These are phyloP conservation scores for Pseudocercospora fuligena DNA, from an alignment of 2,329 filamentous ascomycete species.

Conservation along the genomic window DNA sequence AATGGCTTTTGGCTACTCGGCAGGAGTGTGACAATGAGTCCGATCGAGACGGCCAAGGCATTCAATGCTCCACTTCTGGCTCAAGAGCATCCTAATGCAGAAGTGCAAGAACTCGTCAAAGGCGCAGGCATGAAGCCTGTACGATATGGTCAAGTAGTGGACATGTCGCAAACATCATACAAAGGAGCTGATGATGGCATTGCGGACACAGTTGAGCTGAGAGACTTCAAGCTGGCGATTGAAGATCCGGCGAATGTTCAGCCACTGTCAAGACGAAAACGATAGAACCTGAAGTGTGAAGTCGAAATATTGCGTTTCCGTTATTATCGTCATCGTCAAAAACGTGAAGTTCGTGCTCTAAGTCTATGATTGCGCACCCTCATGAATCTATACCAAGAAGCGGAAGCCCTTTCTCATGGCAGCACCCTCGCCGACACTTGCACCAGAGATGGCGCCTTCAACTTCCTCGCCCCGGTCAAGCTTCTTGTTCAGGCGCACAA, in stretches of 20 bases:
- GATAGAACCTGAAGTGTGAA: neutral
- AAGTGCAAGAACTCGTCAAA: constrained; percentile 22
- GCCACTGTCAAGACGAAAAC: constrained; percentile 7
- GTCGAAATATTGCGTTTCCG: neutral
- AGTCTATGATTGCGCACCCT: neutral
- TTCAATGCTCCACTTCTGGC: constrained; percentile 27
- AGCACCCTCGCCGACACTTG: constrained; percentile 55
- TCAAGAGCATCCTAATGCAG: constrained; percentile 23
- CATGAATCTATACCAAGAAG: constrained; percentile 53
- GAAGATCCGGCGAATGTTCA: constrained; percentile 27
- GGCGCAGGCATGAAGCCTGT: constrained; percentile 24
- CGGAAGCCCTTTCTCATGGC: constrained; percentile 66
- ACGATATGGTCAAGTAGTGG: constrained; percentile 21
- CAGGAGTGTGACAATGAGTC: constrained; percentile 23
- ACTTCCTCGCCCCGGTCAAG: constrained; percentile 66
- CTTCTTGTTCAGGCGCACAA: constrained; percentile 70
- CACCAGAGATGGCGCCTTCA: constrained; percentile 58
- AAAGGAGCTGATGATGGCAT: constrained; percentile 7
- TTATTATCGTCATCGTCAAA: neutral
- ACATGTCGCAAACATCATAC: constrained; percentile 5
- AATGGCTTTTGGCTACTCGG: constrained; percentile 24
- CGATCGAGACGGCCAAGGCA: constrained; percentile 27
- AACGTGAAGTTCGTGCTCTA: neutral
- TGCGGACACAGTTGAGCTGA: constrained; percentile 20
- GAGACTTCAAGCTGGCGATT: constrained; percentile 21